Evolutionary conservation across 352 stramenopile genomes (phyloP).

Genomic region (Phytophthora hybrid): DNA sequence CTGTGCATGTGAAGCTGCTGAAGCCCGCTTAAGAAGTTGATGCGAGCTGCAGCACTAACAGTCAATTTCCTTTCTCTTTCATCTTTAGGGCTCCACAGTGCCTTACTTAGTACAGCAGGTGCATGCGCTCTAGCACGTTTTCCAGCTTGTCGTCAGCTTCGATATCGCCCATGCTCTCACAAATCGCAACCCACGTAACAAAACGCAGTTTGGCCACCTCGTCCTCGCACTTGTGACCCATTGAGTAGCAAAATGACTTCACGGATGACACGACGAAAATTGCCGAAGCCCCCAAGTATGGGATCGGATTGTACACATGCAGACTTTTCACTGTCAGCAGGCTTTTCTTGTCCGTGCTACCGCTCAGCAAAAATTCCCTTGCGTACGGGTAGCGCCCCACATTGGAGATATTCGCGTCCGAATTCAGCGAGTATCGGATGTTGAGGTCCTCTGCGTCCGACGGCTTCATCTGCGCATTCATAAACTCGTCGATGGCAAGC

Average conservation of each 20-base stretch:
- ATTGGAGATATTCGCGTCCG: slow-evolving; percentile 38
- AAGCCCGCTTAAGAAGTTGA: no score
- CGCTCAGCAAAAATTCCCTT: slow-evolving; percentile 13
- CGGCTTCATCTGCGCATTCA: slow-evolving; percentile 29
- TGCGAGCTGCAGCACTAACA: no score
- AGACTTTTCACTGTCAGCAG: slow-evolving; percentile 32
- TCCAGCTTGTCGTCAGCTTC: slow-evolving; percentile 16
- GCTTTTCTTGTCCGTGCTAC: not conserved
- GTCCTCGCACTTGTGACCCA: slow-evolving; percentile 45
- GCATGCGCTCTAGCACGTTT: not conserved
- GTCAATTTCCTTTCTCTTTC: no score
- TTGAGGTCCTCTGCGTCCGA: slow-evolving; percentile 20
- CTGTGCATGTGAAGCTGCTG: no score
- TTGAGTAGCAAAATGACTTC: slow-evolving; percentile 37
- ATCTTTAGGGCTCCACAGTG: no score
- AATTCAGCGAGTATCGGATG: slow-evolving; percentile 26
- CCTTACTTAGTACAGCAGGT: no score
- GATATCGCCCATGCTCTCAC: slow-evolving; percentile 26
- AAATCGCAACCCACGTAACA: slow-evolving; percentile 16
- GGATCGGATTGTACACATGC: slow-evolving; percentile 41
- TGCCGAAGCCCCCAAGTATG: slow-evolving; percentile 28
- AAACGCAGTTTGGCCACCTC: slow-evolving; percentile 25
- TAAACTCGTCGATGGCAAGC: slow-evolving; percentile 23
- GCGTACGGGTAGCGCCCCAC: slow-evolving; percentile 35
- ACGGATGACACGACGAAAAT: slow-evolving; percentile 37